Evolutionary conservation across 495 filamentous ascomycete species (phyloP).

Genomic region (Podospora anserina): DNA sequence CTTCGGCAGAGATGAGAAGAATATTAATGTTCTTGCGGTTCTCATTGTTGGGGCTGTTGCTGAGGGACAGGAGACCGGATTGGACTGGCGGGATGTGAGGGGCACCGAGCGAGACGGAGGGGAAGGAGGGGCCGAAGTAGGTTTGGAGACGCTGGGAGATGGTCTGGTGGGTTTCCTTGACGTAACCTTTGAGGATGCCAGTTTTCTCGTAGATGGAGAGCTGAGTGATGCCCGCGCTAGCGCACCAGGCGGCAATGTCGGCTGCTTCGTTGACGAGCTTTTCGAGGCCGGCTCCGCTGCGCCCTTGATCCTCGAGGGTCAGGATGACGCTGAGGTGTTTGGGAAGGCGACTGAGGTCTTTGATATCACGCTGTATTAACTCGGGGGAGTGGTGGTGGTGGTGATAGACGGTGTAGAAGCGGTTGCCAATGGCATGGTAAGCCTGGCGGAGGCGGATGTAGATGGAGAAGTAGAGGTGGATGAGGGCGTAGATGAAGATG

Average conservation of each 20-base stretch:
- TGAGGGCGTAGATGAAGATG: constrained; percentile 62
- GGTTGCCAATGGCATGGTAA: constrained; percentile 72
- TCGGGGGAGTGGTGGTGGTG: constrained; percentile 94
- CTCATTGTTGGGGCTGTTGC: constrained; percentile 4
- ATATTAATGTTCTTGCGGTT: constrained; percentile 57
- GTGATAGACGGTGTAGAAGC: constrained; percentile 72
- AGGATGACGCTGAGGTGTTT: constrained; percentile 86
- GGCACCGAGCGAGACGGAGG: constrained; percentile 66
- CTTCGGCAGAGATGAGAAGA: constrained; percentile 83
- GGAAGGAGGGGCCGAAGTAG: constrained; percentile 74
- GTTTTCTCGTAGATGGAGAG: constrained; percentile 89
- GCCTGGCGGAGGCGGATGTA: constrained; percentile 76
- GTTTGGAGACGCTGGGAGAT: constrained; percentile 69
- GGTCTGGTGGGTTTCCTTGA: constrained; percentile 69
- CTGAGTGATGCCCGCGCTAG: constrained; percentile 76
- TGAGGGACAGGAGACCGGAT: constrained; percentile 29
- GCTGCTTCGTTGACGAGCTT: constrained; percentile 83
- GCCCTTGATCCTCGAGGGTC: constrained; percentile 65
- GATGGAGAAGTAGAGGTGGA: constrained; percentile 80
- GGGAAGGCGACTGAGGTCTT: constrained; percentile 64
- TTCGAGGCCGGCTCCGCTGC: constrained; percentile 65
- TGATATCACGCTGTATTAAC: constrained; percentile 85
- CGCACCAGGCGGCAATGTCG: constrained; percentile 88
- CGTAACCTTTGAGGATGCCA: constrained; percentile 80
- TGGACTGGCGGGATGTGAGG: constrained; percentile 65